Percentiles rank a stretch among this genome's conserved stretches.
Evolutionary conservation across 1,139 yeast genomes (phyloP).

Genomic region (Eremothecium gossypii): DNA sequence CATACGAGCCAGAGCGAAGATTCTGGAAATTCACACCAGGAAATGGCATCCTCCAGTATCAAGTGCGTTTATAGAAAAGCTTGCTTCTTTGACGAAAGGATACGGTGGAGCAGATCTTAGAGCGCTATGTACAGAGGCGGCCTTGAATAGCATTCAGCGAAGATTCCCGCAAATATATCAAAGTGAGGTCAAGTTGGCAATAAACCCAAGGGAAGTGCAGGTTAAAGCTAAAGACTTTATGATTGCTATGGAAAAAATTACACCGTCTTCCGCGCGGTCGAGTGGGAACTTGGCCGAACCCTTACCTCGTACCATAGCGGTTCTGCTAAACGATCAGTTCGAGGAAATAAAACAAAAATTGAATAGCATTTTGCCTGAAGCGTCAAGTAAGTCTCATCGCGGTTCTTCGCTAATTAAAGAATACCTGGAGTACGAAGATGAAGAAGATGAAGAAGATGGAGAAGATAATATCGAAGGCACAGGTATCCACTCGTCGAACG

Average conservation of each 20-base stretch:
- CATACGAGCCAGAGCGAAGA: conserved; percentile 64
- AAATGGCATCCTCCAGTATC: conserved; percentile 77
- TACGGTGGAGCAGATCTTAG: conserved; percentile 97
- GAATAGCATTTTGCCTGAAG: conserved; percentile 54
- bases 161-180: conserved; percentile 88
- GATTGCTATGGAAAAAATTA: conserved; percentile 74
- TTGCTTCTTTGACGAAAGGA: conserved; percentile 83
- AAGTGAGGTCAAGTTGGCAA: conserved; percentile 61
- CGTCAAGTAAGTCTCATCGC: conserved; percentile 18
- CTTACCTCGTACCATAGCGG: conserved; percentile 61
- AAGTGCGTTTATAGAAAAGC: conserved; percentile 48
- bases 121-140: conserved; percentile 93
- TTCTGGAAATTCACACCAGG: conserved; percentile 73
- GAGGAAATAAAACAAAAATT: conserved; percentile 41
- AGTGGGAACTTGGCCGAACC: conserved; percentile 69
- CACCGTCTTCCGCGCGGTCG: conserved; percentile 88
- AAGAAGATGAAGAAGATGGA: conserved; percentile 21
- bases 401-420: conserved; percentile 29
- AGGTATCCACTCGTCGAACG: conserved; percentile 32
- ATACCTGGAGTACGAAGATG: conserved; percentile 27
- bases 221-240: conserved; percentile 85
- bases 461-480: conserved; percentile 34
- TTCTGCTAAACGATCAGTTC: conserved; percentile 48
- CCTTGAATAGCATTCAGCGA: conserved; percentile 83
- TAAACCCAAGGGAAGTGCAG: conserved; percentile 61